These are phyloP conservation scores for Cafeteria roenbergensis DNA, from an alignment of 108 stramenopile genomes.

Conservation along the genomic window DNA sequence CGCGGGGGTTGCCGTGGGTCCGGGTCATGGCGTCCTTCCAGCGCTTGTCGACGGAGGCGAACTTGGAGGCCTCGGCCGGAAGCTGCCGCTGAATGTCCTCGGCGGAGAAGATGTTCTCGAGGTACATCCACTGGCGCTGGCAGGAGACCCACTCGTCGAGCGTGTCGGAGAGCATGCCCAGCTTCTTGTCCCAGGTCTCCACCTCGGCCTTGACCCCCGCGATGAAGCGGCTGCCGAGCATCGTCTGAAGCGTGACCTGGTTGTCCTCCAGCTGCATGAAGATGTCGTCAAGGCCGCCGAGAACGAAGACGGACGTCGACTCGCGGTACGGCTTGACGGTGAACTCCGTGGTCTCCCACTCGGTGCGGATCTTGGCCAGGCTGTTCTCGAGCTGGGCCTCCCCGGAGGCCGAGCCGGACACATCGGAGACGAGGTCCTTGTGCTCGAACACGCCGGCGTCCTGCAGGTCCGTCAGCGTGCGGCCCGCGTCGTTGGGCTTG, in stretches of 20 bases:
- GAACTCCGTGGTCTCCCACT: constrained; percentile 38
- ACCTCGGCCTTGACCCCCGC: constrained; percentile 42
- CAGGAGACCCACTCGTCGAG: constrained; percentile 48
- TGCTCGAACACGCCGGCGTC: constrained; percentile 32
- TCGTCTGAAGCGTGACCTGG: constrained; percentile 52
- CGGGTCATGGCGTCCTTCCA: constrained; percentile 41
- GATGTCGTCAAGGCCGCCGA: constrained; percentile 48
- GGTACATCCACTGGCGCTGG: constrained; percentile 54
- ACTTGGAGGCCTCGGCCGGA: constrained; percentile 44
- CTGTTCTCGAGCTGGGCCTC: constrained; percentile 46
- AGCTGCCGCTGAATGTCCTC: constrained; percentile 60
- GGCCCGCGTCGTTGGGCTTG: neutral
- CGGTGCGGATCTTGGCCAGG: constrained; percentile 26
- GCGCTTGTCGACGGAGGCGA: constrained; percentile 35
- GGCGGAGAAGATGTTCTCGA: constrained; percentile 50
- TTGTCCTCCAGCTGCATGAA: constrained; percentile 49
- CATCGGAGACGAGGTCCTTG: constrained; percentile 27
- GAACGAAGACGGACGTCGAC: constrained; percentile 35
- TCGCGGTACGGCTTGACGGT: constrained; percentile 30
- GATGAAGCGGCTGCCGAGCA: constrained; percentile 49
- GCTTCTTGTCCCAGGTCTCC: constrained; percentile 42
- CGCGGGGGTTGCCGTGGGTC: constrained; percentile 29
- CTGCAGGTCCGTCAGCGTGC: constrained; percentile 33
- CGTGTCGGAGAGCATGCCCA: constrained; percentile 40
- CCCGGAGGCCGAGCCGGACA: constrained; percentile 43